phyloP scores from a whole-genome alignment of 1,139 yeast genomes.

The Oligophagozyma castellii region DNA sequence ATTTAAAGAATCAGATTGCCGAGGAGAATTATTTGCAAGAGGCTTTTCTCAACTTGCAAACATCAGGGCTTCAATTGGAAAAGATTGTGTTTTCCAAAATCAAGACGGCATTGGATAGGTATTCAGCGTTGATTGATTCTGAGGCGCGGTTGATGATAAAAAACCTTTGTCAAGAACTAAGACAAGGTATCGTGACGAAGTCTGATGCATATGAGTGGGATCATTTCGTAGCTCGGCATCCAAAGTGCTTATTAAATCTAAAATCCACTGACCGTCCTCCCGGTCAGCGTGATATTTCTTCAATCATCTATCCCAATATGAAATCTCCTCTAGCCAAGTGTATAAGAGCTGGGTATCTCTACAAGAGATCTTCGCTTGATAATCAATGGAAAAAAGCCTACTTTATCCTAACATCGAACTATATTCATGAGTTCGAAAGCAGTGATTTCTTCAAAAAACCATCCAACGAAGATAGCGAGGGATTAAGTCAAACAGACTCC shows the following conservation, averaged over 20 bases:
- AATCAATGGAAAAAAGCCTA: conserved; percentile 50
- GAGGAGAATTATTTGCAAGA: conserved; percentile 60
- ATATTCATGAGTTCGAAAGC: conserved; percentile 54
- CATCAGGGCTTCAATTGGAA: conserved; percentile 55
- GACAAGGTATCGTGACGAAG: conserved; percentile 46
- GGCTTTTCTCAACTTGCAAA: conserved; percentile 54
- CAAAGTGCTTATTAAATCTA: conserved; percentile 27
- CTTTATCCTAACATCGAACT: conserved; percentile 57
- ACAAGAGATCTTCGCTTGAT: conserved; percentile 45
- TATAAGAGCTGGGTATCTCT: conserved; percentile 38
- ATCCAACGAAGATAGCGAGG: not conserved
- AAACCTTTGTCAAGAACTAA: conserved; percentile 44
- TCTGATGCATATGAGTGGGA: conserved; percentile 61
- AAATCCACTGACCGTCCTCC: conserved; percentile 34
- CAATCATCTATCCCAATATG: conserved; percentile 36
- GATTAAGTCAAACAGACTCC: not conserved
- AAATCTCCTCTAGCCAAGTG: conserved; percentile 37
- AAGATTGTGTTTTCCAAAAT: conserved; percentile 51
- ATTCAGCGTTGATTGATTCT: conserved; percentile 38
- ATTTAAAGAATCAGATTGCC: conserved; percentile 47
- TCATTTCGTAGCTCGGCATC: conserved; percentile 44
- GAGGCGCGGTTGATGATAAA: conserved; percentile 44
- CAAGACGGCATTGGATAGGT: conserved; percentile 42
- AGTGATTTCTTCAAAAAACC: conserved; percentile 34
- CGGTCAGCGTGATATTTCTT: conserved; percentile 33